Base-by-base conservation (phyloP, 2,329 filamentous ascomycete genomes). In the Fusarium goolgardi region DNA sequence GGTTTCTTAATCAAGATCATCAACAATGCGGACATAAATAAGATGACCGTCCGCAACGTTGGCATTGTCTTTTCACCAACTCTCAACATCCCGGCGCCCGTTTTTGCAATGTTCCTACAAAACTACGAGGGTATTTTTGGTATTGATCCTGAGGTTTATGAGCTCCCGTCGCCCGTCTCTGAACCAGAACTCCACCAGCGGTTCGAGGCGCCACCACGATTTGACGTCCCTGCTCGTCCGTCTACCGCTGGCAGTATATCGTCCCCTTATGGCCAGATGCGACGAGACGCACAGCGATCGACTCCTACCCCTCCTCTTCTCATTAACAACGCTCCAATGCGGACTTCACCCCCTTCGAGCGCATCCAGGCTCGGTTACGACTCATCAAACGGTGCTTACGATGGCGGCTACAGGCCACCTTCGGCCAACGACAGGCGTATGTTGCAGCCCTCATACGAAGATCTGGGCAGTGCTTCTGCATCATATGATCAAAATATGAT, bases 1-100 rank as follows among this genome's bases (percentile, higher is more conserved):
- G 88, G 91, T 5, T 97, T 97, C 80, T 81, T 99, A 72, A 93
- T 97, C 75, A 91, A 91, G 74, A 95, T 99, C 73, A 93, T 97
- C 75, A 94, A 96, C 78, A 94, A 97, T 72, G 85, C 93, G 9
- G 90, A 92, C 72, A 84, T 91, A 65, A 99, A 99, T 83, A 98
- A 97, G 84, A 99, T 99, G 96, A 97, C 92, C 13, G 92, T 97
- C 54, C 90, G 95, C 70, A 99, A 99, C 75, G 93, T 99, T 55
- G 95, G 96, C 68, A 98, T 99, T 72, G 95, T 99, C 58, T 99
- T 99, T 78, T 97, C 96, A 18, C 96, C 96, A 1, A 98, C 96
- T 0, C 85, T 99, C 55, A 98, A 98, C 78, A 97, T 99, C 43
- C 95, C 96, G 0, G 94, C 94, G 0, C 94, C 95, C 0, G 91